Evolutionary conservation across 345 rosid genomes (phyloP).

Genomic region (Citrus unshiu): DNA sequence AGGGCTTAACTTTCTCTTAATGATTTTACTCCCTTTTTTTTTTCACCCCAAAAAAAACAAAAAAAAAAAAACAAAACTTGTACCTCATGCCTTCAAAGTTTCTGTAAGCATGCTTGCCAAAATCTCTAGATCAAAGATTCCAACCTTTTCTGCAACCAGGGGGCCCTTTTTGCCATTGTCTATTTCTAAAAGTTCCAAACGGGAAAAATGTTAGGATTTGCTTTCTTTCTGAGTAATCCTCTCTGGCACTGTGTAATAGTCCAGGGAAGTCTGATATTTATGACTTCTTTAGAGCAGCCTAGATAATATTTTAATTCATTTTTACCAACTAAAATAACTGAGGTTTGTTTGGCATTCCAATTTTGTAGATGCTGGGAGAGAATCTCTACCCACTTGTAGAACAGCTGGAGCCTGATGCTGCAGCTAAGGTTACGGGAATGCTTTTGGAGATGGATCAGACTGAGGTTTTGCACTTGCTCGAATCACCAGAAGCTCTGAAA

Average conservation of each 20-base stretch:
- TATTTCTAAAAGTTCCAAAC: neutral
- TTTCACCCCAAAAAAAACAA: too few relatives aligned
- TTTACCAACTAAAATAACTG: neutral
- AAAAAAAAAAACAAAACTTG: too few relatives aligned
- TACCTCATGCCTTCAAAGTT: neutral
- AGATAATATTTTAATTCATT: neutral
- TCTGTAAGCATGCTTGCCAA: neutral
- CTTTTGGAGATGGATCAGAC: conserved; percentile 98
- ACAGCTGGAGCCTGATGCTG: conserved; percentile 80
- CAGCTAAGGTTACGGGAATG: conserved; percentile 96
- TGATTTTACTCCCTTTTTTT: too few relatives aligned
- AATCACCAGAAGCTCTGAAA: conserved; percentile 89
- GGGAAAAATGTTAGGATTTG: neutral
- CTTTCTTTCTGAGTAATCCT: neutral
- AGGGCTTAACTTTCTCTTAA: conserved; percentile 8
- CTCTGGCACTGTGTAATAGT: too few relatives aligned
- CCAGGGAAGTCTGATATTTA: neutral
- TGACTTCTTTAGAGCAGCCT: neutral
- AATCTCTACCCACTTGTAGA: conserved; percentile 92
- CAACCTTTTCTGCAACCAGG: neutral
- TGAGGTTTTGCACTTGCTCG: conserved; percentile 87
- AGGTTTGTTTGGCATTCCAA: neutral
- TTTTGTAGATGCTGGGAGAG: conserved; percentile 84
- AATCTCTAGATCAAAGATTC: neutral
- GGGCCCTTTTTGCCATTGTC: neutral